phyloP scores from a whole-genome alignment of 1,284 basidiomycete genomes.

The Bjerkandera adusta region DNA sequence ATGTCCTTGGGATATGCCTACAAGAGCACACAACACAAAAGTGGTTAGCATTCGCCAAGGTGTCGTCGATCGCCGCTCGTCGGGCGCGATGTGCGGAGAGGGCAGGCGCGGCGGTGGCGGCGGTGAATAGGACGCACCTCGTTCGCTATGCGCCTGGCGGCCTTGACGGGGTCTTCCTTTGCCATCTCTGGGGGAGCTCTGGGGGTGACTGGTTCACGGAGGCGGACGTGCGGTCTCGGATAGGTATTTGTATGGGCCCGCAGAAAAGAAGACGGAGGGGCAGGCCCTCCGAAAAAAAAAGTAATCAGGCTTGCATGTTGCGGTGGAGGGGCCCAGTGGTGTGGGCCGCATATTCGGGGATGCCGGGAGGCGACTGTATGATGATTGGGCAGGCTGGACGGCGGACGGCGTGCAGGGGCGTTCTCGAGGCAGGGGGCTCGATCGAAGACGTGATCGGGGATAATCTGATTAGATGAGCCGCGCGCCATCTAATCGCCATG shows the following conservation, averaged over 20 bases:
- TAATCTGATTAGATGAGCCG: conserved; percentile 7
- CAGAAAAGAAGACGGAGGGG: neutral
- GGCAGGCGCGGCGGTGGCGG: conserved; percentile 9
- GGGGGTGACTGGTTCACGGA: conserved; percentile 1
- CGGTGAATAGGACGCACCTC: conserved; percentile 9
- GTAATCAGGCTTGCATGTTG: no score
- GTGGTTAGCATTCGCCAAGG: neutral
- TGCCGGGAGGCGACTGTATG: neutral
- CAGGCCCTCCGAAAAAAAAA: neutral
- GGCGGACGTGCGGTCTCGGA: neutral
- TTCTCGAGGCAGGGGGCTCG: neutral
- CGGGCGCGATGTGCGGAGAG: no score
- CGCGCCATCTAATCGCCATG: conserved; percentile 3
- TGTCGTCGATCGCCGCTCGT: no score
- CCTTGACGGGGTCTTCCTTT: conserved; percentile 2
- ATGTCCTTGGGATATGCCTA: conserved; percentile 26
- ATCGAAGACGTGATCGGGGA: neutral
- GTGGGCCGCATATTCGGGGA: no score
- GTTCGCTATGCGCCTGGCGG: conserved; percentile 9
- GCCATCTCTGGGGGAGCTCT: neutral
- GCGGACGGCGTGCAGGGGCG: neutral
- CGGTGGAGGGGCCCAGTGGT: no score
- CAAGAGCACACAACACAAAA: neutral
- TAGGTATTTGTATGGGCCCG: conserved; percentile 4
- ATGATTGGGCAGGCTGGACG: neutral